Base-by-base conservation (phyloP, 2,329 filamentous ascomycete genomes). In the Colletotrichum incanum region DNA sequence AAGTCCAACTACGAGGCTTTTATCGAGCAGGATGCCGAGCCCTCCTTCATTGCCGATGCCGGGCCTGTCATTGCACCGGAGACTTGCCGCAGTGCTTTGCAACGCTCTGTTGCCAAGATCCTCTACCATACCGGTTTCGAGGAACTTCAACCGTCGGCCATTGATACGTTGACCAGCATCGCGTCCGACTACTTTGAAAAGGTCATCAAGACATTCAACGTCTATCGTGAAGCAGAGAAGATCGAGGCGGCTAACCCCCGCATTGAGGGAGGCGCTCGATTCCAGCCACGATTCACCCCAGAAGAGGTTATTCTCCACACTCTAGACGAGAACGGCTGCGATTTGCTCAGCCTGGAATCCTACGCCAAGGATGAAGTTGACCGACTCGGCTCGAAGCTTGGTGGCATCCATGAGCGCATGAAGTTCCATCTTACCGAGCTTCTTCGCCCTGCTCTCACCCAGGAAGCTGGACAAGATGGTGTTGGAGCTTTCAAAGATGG, bases 61-160 rank as follows among this genome's bases (percentile, higher is more conserved):
- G 94, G 96, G 0, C 93, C 96, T 11, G 90, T 98, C 47, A 96
- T 98, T 88, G 93, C 94, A 18, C 90, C 93, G 12, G 92, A 93
- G 81, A 90, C 94, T 41, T 97, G 94, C 80, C 92, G 94, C 76
- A 91, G 94, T 63, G 94, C 95, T 1, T 83, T 99, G 76, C 95
- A 97, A 81, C 92, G 96, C 69, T 96, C 95, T 16, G 93, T 98
- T 23, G 95, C 93, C 70, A 97, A 98, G 82, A 91, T 99, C 56
- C 96, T 98, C 78, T 99, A 98, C 79, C 94, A 98, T 79, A 93
- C 95, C 50, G 96, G 96, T 0, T 99, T 98, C 75, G 96, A 99
- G 82, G 96, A 99, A 80, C 94, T 97, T 74, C 96, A 99, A 79
- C 96, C 96, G 18, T 97, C 95, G 50, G 96, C 96, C 37, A 86